Evolutionary conservation across 192 early-diverging fungal genomes (phyloP).

Genomic region (Irineochytrium annulatum): DNA sequence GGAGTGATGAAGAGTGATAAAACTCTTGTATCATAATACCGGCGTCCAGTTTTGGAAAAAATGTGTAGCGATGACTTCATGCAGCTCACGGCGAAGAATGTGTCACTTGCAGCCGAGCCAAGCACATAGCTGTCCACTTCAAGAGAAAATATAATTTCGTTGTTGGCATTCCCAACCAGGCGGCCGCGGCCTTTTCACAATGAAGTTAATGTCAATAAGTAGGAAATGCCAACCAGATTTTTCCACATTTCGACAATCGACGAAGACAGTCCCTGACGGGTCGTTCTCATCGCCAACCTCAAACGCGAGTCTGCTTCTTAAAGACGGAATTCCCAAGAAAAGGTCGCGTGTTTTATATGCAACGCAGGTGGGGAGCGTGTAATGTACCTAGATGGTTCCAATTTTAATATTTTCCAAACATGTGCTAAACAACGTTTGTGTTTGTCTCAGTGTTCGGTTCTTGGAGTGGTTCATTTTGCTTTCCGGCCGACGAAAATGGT

Average conservation of each 20-base stretch:
- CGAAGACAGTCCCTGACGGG: too few relatives aligned
- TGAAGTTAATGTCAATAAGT: slow-evolving; percentile 5
- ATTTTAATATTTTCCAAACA: too few relatives aligned
- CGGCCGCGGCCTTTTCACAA: neutral
- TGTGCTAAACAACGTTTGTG: too few relatives aligned
- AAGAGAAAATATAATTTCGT: slow-evolving; percentile 17
- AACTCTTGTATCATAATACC: slow-evolving; percentile 41
- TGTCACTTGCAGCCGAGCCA: slow-evolving; percentile 53
- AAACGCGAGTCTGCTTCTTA: too few relatives aligned
- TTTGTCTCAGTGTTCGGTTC: too few relatives aligned
- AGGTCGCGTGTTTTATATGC: too few relatives aligned
- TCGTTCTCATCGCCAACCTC: too few relatives aligned
- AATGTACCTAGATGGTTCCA: too few relatives aligned
- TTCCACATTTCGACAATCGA: too few relatives aligned
- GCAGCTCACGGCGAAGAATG: slow-evolving; percentile 59
- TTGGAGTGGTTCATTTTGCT: slow-evolving; percentile 1
- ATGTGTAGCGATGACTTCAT: slow-evolving; percentile 64
- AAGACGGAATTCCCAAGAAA: too few relatives aligned
- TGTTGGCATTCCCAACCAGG: too few relatives aligned
- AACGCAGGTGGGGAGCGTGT: too few relatives aligned
- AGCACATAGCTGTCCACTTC: slow-evolving; percentile 36
- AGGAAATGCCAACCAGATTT: neutral
- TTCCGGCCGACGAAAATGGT: neutral
- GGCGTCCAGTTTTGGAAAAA: slow-evolving; percentile 64
- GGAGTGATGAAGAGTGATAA: slow-evolving; percentile 3